phyloP scores from a whole-genome alignment of 2,329 filamentous ascomycete genomes.

The Massarina eburnea region DNA sequence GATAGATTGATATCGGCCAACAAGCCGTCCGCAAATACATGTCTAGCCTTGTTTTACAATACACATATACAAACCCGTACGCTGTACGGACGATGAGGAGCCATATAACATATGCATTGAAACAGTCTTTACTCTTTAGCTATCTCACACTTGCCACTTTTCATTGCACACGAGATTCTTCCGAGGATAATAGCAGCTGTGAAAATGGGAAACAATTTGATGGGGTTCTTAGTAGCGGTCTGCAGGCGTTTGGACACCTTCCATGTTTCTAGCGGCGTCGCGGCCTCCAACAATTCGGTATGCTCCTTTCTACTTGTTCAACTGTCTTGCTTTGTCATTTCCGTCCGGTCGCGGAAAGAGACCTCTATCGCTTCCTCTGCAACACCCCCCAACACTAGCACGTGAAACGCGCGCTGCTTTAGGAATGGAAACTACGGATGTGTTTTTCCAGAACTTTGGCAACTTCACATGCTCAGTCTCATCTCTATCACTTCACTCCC shows the following conservation, averaged over 20 bases:
- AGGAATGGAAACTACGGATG: neutral
- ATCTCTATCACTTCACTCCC: neutral
- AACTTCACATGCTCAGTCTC: neutral
- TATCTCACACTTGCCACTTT: neutral
- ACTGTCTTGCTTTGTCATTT: too few relatives aligned
- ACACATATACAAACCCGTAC: neutral
- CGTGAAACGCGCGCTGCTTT: neutral
- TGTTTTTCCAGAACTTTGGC: neutral
- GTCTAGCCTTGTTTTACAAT: neutral
- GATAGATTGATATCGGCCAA: neutral
- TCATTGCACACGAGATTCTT: neutral
- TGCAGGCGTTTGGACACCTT: constrained; percentile 2
- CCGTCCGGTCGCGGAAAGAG: neutral
- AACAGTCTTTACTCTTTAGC: neutral
- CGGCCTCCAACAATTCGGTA: neutral
- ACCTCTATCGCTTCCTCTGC: neutral
- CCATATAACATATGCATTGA: neutral
- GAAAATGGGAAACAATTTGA: constrained; percentile 8
- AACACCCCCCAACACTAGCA: neutral
- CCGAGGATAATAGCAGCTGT: constrained; percentile 6
- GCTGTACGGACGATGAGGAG: neutral
- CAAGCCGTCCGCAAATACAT: neutral
- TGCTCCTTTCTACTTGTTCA: neutral
- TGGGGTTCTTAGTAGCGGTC: neutral
- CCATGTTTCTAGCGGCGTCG: constrained; percentile 1